phyloP scores from a whole-genome alignment of 2,329 filamentous ascomycete genomes.

The Exophiala oligosperma region DNA sequence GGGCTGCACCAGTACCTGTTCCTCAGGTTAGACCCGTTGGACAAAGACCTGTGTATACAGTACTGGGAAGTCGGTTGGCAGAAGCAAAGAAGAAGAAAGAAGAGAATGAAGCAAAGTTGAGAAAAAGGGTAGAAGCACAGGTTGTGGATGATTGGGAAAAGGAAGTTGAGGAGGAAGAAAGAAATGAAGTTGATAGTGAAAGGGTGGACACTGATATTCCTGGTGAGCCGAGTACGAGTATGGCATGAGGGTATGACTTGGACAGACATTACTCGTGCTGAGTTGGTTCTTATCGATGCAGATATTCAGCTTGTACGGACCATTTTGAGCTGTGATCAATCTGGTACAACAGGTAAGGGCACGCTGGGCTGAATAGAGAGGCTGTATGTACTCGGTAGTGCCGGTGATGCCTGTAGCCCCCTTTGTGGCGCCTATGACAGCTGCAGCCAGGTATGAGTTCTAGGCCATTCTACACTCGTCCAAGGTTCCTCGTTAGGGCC shows the following conservation, averaged over 20 bases:
- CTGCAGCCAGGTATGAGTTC: too few relatives aligned
- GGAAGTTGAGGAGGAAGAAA: constrained; percentile 45
- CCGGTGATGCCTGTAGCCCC: too few relatives aligned
- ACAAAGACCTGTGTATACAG: constrained; percentile 33
- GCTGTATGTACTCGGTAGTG: too few relatives aligned
- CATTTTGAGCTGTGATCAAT: too few relatives aligned
- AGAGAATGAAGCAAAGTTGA: constrained; percentile 40
- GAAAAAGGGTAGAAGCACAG: constrained; percentile 21
- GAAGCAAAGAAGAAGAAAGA: constrained; percentile 37
- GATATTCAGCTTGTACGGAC: too few relatives aligned
- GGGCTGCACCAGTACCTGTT: constrained; percentile 47
- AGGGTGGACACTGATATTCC: not conserved
- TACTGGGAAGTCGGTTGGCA: constrained; percentile 33
- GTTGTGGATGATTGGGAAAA: constrained; percentile 50
- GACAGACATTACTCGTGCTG: too few relatives aligned
- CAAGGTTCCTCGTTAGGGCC: not conserved
- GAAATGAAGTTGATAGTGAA: constrained; percentile 7
- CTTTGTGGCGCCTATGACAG: too few relatives aligned
- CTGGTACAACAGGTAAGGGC: too few relatives aligned
- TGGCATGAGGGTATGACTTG: not conserved
- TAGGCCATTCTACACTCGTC: too few relatives aligned
- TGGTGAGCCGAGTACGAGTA: not conserved
- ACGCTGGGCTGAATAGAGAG: too few relatives aligned
- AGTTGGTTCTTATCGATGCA: too few relatives aligned
- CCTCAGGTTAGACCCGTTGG: constrained; percentile 41